Percentiles rank a stretch among this genome's conserved stretches.
Evolutionary conservation across 2,329 filamentous ascomycete species (phyloP).

Genomic region (Penicillium psychrosexuale): DNA sequence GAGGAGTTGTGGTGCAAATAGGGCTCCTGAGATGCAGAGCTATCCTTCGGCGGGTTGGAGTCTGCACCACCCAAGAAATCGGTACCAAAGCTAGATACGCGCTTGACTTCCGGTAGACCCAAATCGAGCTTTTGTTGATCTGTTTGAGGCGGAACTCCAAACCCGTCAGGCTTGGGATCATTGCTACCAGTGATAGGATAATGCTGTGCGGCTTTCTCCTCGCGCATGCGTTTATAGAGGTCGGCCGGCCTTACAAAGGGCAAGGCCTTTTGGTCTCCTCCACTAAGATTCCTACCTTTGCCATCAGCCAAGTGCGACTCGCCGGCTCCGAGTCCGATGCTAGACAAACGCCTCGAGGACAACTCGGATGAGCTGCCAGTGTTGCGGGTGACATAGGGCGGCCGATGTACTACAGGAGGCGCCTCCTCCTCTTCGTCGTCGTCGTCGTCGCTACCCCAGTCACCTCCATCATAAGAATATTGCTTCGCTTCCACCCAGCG

Average conservation of each 20-base stretch:
- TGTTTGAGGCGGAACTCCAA: slow-evolving; percentile 1
- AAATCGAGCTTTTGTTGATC: slow-evolving; percentile 18
- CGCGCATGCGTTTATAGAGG: slow-evolving; percentile 69
- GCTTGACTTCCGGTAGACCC: slow-evolving; percentile 43
- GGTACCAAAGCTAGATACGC: slow-evolving; percentile 41
- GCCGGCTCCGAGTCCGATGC: slow-evolving; percentile 9
- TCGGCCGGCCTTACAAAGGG: slow-evolving; percentile 72
- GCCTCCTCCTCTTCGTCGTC: slow-evolving; percentile 61
- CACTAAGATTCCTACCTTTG: slow-evolving; percentile 26
- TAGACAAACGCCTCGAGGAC: slow-evolving; percentile 19
- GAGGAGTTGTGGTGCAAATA: slow-evolving; percentile 53
- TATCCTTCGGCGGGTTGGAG: slow-evolving; percentile 11
- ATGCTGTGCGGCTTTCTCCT: slow-evolving; percentile 50
- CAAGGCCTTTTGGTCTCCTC: slow-evolving; percentile 47
- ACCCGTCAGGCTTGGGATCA: not conserved
- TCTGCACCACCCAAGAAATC: slow-evolving; percentile 24
- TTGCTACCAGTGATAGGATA: not conserved
- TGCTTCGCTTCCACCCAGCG: slow-evolving; percentile 93
- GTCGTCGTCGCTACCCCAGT: slow-evolving; percentile 74
- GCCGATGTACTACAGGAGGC: slow-evolving; percentile 34
- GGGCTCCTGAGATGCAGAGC: slow-evolving; percentile 17
- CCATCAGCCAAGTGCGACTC: slow-evolving; percentile 19
- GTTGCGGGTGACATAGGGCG: slow-evolving; percentile 27
- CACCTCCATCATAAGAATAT: slow-evolving; percentile 85
- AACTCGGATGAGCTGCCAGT: slow-evolving; percentile 25